Conservation (phyloP, 495 filamentous ascomycete genomes). For the Lindgomyces ingoldianus region DNA sequence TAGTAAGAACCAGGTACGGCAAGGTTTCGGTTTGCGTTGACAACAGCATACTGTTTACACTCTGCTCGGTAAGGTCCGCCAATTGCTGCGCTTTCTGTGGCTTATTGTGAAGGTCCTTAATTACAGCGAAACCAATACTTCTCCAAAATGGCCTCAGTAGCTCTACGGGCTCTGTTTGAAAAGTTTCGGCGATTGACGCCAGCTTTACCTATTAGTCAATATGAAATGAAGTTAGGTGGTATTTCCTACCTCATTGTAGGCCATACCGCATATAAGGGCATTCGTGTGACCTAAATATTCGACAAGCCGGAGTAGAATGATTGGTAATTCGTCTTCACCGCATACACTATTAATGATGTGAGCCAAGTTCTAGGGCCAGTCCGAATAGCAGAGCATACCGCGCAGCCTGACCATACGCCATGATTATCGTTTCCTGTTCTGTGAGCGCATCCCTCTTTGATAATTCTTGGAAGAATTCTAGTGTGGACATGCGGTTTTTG, state of each 20-base stretch:
- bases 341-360: constrained; percentile 51
- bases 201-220: constrained; percentile 44
- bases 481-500: constrained; percentile 65
- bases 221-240: constrained; percentile 1
- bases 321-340: constrained; percentile 76
- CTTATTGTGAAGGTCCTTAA: constrained; percentile 74
- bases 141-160: constrained; percentile 86
- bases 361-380: constrained; percentile 33
- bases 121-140: constrained; percentile 72
- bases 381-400: constrained; percentile 48
- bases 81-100: constrained; percentile 81
- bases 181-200: constrained; percentile 64
- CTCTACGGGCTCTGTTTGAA: constrained; percentile 58
- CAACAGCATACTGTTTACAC: constrained; percentile 70
- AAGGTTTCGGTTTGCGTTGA: constrained; percentile 78
- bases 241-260: constrained; percentile 72
- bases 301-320: constrained; percentile 77
- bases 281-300: constrained; percentile 86
- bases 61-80: constrained; percentile 74
- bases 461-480: constrained; percentile 69
- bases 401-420: constrained; percentile 81
- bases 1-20: constrained; percentile 78
- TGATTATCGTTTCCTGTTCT: constrained; percentile 78
- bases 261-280: constrained; percentile 71
- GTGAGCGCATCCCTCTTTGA: constrained; percentile 64